Evolutionary conservation across 768 basidiomycete species (phyloP).

Genomic region (Piloderma croceum): DNA sequence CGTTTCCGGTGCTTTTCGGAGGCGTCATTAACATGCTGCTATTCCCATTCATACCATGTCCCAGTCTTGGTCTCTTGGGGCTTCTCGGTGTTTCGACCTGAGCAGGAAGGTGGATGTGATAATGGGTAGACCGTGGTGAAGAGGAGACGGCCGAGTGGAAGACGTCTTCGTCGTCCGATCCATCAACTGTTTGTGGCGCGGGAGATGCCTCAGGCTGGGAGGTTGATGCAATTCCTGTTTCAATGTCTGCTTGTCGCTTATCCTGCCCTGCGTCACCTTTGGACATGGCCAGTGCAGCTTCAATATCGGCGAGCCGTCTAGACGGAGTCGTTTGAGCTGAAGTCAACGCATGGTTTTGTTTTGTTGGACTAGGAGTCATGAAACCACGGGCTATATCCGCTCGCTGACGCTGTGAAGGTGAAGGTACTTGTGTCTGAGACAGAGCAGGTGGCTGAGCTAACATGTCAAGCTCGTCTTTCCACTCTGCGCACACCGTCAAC

Average conservation of each 20-base stretch:
- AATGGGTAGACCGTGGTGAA: not conserved
- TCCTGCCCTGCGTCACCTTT: conserved; percentile 8
- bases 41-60: not conserved
- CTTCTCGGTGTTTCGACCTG: not conserved
- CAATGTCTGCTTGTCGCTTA: conserved; percentile 11
- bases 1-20: no score
- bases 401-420: conserved; percentile 23
- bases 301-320: not conserved
- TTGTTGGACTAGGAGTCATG: not conserved
- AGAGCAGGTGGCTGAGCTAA: conserved; percentile 8
- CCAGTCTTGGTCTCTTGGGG: not conserved
- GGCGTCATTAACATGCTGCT: no score
- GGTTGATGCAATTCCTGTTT: not conserved
- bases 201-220: not conserved
- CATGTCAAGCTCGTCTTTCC: conserved; percentile 18
- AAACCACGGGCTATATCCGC: conserved; percentile 7
- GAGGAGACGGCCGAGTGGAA: not conserved
- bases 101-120: not conserved
- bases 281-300: not conserved
- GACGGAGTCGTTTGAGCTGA: not conserved
- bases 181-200: not conserved
- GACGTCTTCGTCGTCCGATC: not conserved
- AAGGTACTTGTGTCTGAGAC: conserved; percentile 6
- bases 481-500: conserved; percentile 24
- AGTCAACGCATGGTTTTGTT: conserved; percentile 11